Conservation (phyloP, 2,329 filamentous ascomycete genomes). For the Fonsecaea erecta region DNA sequence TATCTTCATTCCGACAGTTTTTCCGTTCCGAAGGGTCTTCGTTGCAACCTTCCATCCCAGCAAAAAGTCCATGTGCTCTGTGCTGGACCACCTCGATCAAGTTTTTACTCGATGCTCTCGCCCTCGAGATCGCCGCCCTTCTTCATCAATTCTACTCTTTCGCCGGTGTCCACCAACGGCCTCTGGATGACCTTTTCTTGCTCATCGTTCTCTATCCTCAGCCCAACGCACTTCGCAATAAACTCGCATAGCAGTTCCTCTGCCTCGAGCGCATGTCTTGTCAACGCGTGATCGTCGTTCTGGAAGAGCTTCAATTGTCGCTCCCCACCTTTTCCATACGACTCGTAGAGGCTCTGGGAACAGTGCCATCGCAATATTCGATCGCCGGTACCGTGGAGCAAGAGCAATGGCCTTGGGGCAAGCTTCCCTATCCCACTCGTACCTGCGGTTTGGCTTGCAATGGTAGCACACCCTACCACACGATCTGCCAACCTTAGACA, state of each 20-base stretch:
- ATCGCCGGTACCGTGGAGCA: slow-evolving; percentile 49
- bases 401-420: slow-evolving; percentile 41
- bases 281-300: slow-evolving; percentile 50
- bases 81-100: no score
- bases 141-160: slow-evolving; percentile 42
- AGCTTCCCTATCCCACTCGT: slow-evolving; percentile 34
- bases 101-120: slow-evolving; percentile 36
- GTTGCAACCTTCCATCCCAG: not conserved
- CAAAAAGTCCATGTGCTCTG: no score
- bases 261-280: slow-evolving; percentile 43
- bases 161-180: slow-evolving; percentile 34
- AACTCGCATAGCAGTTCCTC: slow-evolving; percentile 50
- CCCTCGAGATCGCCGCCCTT: slow-evolving; percentile 46
- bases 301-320: slow-evolving; percentile 47
- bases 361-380: slow-evolving; percentile 43
- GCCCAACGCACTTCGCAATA: slow-evolving; percentile 39
- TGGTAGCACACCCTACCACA: slow-evolving; percentile 46
- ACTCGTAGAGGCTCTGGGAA: slow-evolving; percentile 44
- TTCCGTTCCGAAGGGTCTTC: slow-evolving; percentile 14
- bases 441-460: slow-evolving; percentile 48
- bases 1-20: slow-evolving; percentile 20
- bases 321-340: slow-evolving; percentile 44
- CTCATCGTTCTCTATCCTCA: slow-evolving; percentile 24
- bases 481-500: slow-evolving; percentile 31
- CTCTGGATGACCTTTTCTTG: slow-evolving; percentile 30